These are phyloP conservation scores for Talaromyces sp. DNA, from an alignment of 2,329 filamentous ascomycete species.

Conservation along the genomic window DNA sequence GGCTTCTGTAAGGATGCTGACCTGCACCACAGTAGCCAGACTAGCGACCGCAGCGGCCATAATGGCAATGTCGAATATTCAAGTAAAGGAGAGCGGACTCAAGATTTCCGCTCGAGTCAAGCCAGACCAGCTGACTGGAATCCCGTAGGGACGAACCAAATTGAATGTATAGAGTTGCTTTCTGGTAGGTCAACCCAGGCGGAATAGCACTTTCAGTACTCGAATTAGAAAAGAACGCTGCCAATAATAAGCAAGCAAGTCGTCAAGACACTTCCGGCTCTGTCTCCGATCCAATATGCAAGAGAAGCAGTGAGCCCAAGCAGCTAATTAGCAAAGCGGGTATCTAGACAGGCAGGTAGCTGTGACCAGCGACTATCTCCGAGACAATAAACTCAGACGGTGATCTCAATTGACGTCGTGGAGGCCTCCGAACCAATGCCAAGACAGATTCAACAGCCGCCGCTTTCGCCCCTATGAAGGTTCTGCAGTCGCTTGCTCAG, in stretches of 20 bases:
- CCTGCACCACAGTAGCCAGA: constrained; percentile 35
- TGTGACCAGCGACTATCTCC: not conserved
- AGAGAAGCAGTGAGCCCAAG: not conserved
- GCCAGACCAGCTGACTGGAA: constrained; percentile 10
- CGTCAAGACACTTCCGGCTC: not conserved
- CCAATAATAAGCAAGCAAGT: not conserved
- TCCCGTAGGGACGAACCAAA: not conserved
- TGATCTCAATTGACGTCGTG: constrained; percentile 1
- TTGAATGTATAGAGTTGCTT: not conserved
- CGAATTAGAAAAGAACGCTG: not conserved
- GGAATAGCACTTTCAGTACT: not conserved
- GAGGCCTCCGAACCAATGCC: not conserved
- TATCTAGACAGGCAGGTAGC: not conserved
- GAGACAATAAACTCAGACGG: not conserved
- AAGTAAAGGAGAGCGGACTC: not conserved
- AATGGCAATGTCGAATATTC: not conserved
- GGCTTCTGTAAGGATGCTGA: constrained; percentile 35
- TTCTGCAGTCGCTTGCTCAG: not conserved
- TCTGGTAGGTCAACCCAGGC: not conserved
- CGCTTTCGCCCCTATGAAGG: not conserved
- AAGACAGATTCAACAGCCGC: not conserved
- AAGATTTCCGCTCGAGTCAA: not conserved
- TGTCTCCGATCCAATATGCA: not conserved
- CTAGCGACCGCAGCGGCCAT: constrained; percentile 12
- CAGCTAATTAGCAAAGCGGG: too few relatives aligned